Evolutionary conservation across 345 rosid species (phyloP).

Genomic region (Cardamine resedifolia): DNA sequence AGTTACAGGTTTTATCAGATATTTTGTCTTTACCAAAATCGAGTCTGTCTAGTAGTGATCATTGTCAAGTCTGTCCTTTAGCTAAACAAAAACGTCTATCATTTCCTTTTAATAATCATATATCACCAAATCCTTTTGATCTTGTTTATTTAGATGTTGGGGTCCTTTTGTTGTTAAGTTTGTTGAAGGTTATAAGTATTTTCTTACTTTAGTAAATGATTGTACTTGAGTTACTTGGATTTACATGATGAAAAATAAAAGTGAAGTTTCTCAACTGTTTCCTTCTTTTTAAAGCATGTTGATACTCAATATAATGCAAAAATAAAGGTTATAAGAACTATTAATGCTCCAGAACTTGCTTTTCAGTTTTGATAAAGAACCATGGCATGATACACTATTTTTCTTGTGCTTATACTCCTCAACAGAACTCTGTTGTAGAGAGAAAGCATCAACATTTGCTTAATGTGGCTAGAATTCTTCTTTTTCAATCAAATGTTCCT

Average conservation of each 20-base stretch:
- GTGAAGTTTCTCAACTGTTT: accelerated
- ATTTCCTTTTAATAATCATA: not conserved
- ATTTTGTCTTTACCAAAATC: no score
- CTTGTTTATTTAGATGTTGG: not conserved
- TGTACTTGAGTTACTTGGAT: not conserved
- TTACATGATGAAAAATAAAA: not conserved
- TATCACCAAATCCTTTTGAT: not conserved
- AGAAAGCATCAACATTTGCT: no score
- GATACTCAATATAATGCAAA: accelerated
- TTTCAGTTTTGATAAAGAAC: not conserved
- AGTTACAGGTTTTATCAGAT: not conserved
- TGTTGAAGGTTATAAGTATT: not conserved
- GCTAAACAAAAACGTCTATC: not conserved
- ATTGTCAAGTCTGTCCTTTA: no score
- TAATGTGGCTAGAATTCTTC: no score
- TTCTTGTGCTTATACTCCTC: no score
- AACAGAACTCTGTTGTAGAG: no score
- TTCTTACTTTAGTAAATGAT: not conserved
- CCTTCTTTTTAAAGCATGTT: not conserved
- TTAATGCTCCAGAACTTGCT: not conserved
- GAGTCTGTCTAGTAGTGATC: no score
- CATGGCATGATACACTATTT: not conserved
- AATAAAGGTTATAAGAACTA: not conserved
- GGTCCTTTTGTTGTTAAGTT: not conserved
- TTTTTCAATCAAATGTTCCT: no score